These are phyloP conservation scores for Fusarium protoensiforme DNA, from an alignment of 2,329 filamentous ascomycete genomes.

Conservation along the genomic window DNA sequence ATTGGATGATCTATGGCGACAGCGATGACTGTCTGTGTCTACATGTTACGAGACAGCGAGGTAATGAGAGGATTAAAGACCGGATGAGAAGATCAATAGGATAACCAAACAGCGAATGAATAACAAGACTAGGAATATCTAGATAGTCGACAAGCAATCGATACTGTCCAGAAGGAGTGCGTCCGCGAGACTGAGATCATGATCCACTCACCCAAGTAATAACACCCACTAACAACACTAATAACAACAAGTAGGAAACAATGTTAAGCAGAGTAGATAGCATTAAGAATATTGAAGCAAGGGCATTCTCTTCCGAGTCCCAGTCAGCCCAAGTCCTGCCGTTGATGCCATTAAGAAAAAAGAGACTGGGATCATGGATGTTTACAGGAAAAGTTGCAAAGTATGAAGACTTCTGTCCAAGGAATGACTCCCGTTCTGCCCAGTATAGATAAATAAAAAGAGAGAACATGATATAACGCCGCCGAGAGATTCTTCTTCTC, in stretches of 20 bases:
- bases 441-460: constrained; percentile 6
- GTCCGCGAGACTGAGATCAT: background rate
- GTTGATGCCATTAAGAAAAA: constrained; percentile 36
- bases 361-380: constrained; percentile 21
- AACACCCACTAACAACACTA: background rate
- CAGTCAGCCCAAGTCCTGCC: constrained; percentile 19
- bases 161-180: background rate
- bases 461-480: constrained; percentile 32
- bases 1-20: background rate
- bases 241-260: background rate
- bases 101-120: background rate
- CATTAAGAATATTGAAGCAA: constrained; percentile 22
- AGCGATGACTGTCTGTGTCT: background rate
- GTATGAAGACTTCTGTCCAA: constrained; percentile 37
- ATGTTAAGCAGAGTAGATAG: constrained; percentile 6
- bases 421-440: constrained; percentile 38
- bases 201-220: background rate
- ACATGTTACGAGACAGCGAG: background rate
- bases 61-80: background rate
- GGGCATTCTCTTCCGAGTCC: constrained; percentile 17
- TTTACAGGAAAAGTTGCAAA: constrained; percentile 28
- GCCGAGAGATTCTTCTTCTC: constrained; percentile 23
- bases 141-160: background rate
- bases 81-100: background rate
- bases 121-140: background rate